Base-by-base conservation (phyloP, 257 asterid genomes). In the Capsicum chinense region DNA sequence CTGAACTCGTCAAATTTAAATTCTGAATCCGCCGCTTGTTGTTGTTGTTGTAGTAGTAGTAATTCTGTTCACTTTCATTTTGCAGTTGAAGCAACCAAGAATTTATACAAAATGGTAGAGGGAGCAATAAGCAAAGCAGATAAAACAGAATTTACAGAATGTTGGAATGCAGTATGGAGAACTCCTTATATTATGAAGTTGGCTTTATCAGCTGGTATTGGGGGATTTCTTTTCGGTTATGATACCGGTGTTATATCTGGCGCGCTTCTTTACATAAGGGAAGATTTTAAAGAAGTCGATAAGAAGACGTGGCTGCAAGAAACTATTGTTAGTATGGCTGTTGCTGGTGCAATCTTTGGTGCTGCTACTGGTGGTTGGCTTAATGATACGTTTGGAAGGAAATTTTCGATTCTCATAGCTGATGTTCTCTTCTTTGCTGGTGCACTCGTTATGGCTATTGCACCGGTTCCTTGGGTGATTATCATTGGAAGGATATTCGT, bases 171-270 rank as follows among this genome's bases (percentile, higher is more conserved):
- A 4, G 50, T 86, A 58, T 88, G 87, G 91, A 60, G 56, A 70
- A 88, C 87, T 19, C 91, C 88, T 35, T 88, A 88, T 69, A 87
- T 88, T 33, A 86, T 88, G 91, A 83, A 78, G 73, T 85, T 88
- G 15, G 91, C 91, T 14, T 80, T 88, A 16, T 88, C 89, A 3
- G 91, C 91, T 21, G 91, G 89, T 26, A 86, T 88, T 67, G 89
- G 89, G 6, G 91, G 91, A 14, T 87, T 88, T 37, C 83, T 88
- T 47, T 88, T 88, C 21, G 91, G 91, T 62, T 86, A 85, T 63
- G 88, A 88, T 56, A 88, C 89, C 2, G 89, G 89, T 66, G 90
- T 89, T 56, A 89, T 89, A 78, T 89, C 91, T 21, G 91, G 91
- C 66, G 91, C 91, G 59, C 85, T 89, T 59, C 90, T 89, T 44